phyloP scores from a whole-genome alignment of 768 basidiomycete species.

The Mycena polygramma region DNA sequence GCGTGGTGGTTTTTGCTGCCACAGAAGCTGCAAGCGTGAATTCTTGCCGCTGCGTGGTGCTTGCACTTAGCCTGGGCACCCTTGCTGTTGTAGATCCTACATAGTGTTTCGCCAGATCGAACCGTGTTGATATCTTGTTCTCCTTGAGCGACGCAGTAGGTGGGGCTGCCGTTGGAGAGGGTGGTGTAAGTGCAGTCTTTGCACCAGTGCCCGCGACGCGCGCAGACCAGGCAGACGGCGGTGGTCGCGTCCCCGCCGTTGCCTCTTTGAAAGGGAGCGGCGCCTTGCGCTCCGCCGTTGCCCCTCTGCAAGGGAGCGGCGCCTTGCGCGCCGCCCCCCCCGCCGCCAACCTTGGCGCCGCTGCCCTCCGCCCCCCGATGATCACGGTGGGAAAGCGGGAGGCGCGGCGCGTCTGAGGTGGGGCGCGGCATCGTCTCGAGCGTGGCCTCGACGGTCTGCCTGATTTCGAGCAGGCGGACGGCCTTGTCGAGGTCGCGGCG shows the following conservation, averaged over 20 bases:
- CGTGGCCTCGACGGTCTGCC: too few relatives aligned
- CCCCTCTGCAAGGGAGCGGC: too few relatives aligned
- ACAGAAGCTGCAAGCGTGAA: conserved; percentile 15
- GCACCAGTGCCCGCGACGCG: background rate
- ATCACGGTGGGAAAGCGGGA: too few relatives aligned
- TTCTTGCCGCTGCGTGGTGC: background rate
- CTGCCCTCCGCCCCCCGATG: background rate
- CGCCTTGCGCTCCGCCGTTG: too few relatives aligned
- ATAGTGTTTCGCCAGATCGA: background rate
- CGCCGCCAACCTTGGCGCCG: background rate
- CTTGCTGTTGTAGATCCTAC: background rate
- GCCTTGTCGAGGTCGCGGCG: background rate
- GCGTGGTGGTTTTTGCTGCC: background rate
- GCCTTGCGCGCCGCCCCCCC: background rate
- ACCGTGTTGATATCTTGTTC: background rate
- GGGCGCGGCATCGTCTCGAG: background rate
- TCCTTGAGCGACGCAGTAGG: background rate
- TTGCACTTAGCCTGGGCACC: background rate
- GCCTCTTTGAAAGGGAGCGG: conserved; percentile 7
- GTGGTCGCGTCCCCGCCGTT: background rate
- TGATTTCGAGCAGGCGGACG: background rate
- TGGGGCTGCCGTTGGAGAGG: background rate
- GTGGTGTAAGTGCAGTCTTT: background rate
- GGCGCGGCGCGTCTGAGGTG: too few relatives aligned
- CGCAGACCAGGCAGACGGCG: too few relatives aligned